Conservation (phyloP, 2,329 filamentous ascomycete genomes). For the Orbilia ellipsospora region DNA sequence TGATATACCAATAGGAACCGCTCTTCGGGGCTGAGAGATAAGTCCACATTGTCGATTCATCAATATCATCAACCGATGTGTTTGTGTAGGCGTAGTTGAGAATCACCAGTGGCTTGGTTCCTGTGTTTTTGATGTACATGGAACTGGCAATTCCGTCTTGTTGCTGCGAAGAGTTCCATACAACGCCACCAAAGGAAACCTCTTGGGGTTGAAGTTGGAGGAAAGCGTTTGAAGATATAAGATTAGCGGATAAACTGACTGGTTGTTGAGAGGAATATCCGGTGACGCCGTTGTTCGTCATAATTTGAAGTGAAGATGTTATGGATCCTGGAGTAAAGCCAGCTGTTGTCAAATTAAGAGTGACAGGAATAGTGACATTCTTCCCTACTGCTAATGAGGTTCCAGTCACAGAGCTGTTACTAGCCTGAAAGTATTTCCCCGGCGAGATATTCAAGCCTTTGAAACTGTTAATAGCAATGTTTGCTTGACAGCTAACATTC, state of each 20-base stretch:
- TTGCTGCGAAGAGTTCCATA: conserved; percentile 60
- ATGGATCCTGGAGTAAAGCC: conserved; percentile 37
- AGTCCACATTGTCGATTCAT: conserved; percentile 56
- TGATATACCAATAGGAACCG: conserved; percentile 56
- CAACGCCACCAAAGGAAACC: conserved; percentile 63
- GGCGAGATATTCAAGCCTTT: conserved; percentile 61
- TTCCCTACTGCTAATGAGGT: conserved; percentile 61
- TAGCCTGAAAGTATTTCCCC: conserved; percentile 62
- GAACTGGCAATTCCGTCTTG: conserved; percentile 60
- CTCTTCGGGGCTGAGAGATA: conserved; percentile 15
- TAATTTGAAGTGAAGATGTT: conserved; percentile 41
- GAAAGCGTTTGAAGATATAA: conserved; percentile 62
- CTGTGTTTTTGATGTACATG: conserved; percentile 63
- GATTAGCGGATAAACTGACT: conserved; percentile 62
- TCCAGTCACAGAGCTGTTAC: conserved; percentile 62
- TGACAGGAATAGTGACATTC: conserved; percentile 63
- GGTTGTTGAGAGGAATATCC: conserved; percentile 62
- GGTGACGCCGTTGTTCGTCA: conserved; percentile 61
- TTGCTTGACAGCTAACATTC: conserved; percentile 63
- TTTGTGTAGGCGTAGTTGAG: conserved; percentile 61
- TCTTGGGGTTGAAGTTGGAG: conserved; percentile 62
- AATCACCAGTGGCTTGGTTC: conserved; percentile 62
- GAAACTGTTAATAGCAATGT: conserved; percentile 62
- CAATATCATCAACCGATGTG: conserved; percentile 59
- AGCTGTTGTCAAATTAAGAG: conserved; percentile 27